Percentiles rank a stretch among this genome's conserved stretches.
Evolutionary conservation across 371 early-diverging fungal species (phyloP).

Genomic region (Gilbertella persicaria): DNA sequence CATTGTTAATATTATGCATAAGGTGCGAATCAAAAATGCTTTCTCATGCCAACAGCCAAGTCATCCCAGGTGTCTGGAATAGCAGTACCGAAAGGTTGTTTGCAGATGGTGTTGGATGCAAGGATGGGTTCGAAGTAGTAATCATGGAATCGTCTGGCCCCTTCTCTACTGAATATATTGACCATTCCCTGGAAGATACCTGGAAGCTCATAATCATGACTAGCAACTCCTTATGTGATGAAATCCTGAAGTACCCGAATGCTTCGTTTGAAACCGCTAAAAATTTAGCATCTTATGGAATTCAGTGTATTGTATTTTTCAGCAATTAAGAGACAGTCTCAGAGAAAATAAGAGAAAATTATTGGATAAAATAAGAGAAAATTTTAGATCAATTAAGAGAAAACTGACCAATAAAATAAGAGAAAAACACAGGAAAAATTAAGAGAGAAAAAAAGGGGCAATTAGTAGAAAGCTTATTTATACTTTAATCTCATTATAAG

Average conservation of each 20-base stretch:
- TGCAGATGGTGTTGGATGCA: slow-evolving; percentile 6
- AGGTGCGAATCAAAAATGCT: slow-evolving; percentile 17
- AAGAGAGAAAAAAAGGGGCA: no score
- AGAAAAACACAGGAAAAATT: no score
- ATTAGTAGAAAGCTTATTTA: no score
- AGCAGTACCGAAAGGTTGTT: slow-evolving; percentile 13
- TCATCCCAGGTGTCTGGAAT: slow-evolving; percentile 17
- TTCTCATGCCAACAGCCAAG: slow-evolving; percentile 13
- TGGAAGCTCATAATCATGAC: slow-evolving; percentile 8
- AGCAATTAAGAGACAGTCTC: no score
- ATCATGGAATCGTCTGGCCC: slow-evolving; percentile 10
- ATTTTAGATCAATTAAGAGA: no score
- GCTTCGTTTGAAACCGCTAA: slow-evolving; percentile 17
- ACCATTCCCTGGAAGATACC: slow-evolving; percentile 7
- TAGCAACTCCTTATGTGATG: slow-evolving; percentile 12
- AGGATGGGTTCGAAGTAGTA: slow-evolving; percentile 12
- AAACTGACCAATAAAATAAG: no score
- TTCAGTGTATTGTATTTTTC: slow-evolving; percentile 16
- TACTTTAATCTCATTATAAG: no score
- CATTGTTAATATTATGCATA: slow-evolving; percentile 2
- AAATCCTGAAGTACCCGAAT: slow-evolving; percentile 13
- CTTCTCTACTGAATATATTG: slow-evolving; percentile 9
- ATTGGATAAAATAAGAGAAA: no score
- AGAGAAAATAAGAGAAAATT: no score
- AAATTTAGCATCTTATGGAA: slow-evolving; percentile 7